Evolutionary conservation across 2,329 filamentous ascomycete genomes (phyloP), one percentile per base, ranked within the genome.

Genomic region (Phoma sp.): DNA sequence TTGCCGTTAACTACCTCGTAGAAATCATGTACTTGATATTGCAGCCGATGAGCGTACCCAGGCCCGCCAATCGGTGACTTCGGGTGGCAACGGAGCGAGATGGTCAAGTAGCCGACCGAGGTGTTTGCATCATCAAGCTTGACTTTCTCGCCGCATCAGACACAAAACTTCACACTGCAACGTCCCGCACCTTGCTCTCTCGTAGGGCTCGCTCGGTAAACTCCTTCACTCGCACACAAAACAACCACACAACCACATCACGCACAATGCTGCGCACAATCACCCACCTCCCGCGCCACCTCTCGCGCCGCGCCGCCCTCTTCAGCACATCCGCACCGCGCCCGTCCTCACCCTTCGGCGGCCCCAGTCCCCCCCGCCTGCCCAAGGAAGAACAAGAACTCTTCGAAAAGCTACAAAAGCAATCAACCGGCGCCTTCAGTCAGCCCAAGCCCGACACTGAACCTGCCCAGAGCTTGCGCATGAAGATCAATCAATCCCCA

Each of bases 371-470:
- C 14, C 93, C 92, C 0, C 90, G 92, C 42, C 90, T 98, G 10
- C 92, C 93, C 6, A 87, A 92, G 67, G 87, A 91, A 75, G 88
- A 96, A 65, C 93, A 97, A 80, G 91, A 92, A 73, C 85, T 96
- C 61, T 96, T 95, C 74, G 93, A 97, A 77, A 84, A 87, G 34
- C 88, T 98, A 4, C 92, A 97, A 72, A 85, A 85, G 64, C 81
- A 83, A 72, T 96, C 80, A 63, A 96, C 86, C 61, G 91, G 83
- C 59, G 95, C 78, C 59, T 97, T 85, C 77, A 95, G 80, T 78
- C 95, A 84, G 66, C 89, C 79, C 66, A 83, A 62, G 7, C 43
- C 68, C 42, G 63, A 74, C 74, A 70, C 77, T 1, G 52, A 25
- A 56, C 64, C 23, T 40, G 67, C 45, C 78, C 73, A 66, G 10